Percentiles rank a stretch among this genome's conserved stretches.
These are phyloP conservation scores for Botryosphaeria dothidea DNA, from an alignment of 2,329 filamentous ascomycete genomes.

Conservation along the genomic window DNA sequence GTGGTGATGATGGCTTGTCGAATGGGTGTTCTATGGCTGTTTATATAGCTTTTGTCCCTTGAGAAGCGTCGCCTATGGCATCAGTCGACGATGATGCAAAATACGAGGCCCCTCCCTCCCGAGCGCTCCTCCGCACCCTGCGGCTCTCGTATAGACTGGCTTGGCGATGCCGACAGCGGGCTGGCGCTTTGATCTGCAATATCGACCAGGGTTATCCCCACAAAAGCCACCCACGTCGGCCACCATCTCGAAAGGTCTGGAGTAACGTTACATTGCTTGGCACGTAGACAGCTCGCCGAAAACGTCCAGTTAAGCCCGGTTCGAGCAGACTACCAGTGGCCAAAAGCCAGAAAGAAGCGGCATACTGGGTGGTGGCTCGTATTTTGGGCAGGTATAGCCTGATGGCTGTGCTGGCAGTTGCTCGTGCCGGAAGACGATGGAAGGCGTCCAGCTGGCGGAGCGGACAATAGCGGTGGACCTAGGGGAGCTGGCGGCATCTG, in stretches of 20 bases:
- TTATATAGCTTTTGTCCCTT: neutral
- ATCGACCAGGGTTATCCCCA: neutral
- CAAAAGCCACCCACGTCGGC: slow-evolving; percentile 5
- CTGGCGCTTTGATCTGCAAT: slow-evolving; percentile 2
- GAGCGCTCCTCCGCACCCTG: slow-evolving; percentile 8
- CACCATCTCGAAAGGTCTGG: slow-evolving; percentile 6
- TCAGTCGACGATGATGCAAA: slow-evolving; percentile 7
- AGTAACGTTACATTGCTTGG: slow-evolving; percentile 6
- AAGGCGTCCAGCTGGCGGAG: neutral
- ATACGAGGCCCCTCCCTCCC: slow-evolving; percentile 9
- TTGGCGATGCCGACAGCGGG: neutral
- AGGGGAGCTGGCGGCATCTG: neutral
- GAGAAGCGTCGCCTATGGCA: neutral
- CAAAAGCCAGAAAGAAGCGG: neutral
- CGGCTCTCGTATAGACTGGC: slow-evolving; percentile 9
- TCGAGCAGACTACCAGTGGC: neutral
- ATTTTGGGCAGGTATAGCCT: neutral
- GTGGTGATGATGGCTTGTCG: neutral
- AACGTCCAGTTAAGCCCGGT: neutral
- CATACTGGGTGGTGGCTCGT: neutral
- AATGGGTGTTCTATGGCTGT: neutral
- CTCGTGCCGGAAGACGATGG: neutral
- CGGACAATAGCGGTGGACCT: neutral
- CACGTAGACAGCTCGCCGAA: neutral
- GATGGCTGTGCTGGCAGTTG: neutral